Base-by-base conservation (phyloP, 805 yeast species). In the Hanseniaspora taiwanica region DNA sequence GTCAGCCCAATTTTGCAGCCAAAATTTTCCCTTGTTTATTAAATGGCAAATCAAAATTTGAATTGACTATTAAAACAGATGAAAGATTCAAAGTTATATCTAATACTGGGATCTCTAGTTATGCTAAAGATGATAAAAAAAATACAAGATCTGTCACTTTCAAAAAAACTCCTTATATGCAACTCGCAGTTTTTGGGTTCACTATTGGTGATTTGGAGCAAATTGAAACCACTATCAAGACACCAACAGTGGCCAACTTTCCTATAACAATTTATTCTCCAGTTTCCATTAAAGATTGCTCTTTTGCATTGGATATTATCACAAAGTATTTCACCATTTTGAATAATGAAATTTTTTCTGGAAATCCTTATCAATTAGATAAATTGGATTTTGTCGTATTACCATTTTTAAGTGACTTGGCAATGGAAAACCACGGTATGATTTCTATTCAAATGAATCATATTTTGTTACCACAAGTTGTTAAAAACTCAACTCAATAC, bases 341-440 rank as follows among this genome's bases (percentile, higher is more conserved):
- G 33, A 74, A 66, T 38, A 37, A 54, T 0, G 25, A 29, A 8
- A 21, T 36, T 12, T 42, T 42, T 27, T 34, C 32, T 18, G 9
- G 14, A 7, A 37, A 29, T 20, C 61, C 65, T 24, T 80, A 67
- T 50, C 89, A 89, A 1, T 58, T 78, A 43, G 59, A 65, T 2
- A 81, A 82, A 48, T 57, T 82, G 20, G 91, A 81, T 52, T 59
- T 82, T 36, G 72, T 77, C 3, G 72, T 81, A 1, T 55, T 82
- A 7, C 91, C 91, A 8, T 78, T 76, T 48, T 62, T 82, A 42
- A 67, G 75, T 21, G 89, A 81, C 53, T 81, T 82, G 43, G 93
- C 83, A 2, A 81, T 80, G 76, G 93, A 82, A 54, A 81, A 81
- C 54, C 77, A 80, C 72, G 81, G 84, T 3, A 58, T 79, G 59